A percentile compares a stretch with the other conserved stretches of the same genome.
Conservation (phyloP, 208 protist species). For the Porcisia deanei region DNA sequence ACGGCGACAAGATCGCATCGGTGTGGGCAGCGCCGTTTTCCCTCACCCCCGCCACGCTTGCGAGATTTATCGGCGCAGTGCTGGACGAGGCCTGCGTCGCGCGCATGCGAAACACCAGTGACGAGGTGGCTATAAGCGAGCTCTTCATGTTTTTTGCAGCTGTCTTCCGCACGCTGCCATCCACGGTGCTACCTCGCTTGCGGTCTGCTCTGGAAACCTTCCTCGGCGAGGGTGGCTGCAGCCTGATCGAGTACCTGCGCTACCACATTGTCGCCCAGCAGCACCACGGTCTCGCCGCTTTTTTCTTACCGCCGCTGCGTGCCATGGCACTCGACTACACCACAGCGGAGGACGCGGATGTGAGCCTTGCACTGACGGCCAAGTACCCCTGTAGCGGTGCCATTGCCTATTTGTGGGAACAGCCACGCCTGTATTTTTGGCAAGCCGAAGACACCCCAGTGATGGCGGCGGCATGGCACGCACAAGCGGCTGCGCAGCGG, state of each 20-base stretch:
- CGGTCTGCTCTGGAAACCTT: constrained; percentile 24
- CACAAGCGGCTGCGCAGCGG: constrained; percentile 22
- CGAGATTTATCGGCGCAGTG: constrained; percentile 11
- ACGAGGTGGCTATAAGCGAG: constrained; percentile 38
- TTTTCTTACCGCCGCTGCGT: constrained; percentile 67
- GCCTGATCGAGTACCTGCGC: constrained; percentile 34
- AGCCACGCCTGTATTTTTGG: constrained; percentile 55
- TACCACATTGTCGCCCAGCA: constrained; percentile 43
- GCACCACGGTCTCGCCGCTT: constrained; percentile 50
- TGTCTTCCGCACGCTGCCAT: constrained; percentile 29
- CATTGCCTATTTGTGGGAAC: constrained; percentile 57
- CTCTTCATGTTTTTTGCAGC: constrained; percentile 59
- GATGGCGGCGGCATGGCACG: constrained; percentile 42
- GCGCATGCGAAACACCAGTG: constrained; percentile 1
- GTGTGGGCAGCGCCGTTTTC: not conserved
- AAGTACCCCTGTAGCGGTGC: constrained; percentile 28
- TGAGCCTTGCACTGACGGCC: constrained; percentile 35
- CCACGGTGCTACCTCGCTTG: constrained; percentile 25
- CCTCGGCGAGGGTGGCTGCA: constrained; percentile 30
- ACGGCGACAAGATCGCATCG: not conserved
- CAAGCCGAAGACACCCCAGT: constrained; percentile 32
- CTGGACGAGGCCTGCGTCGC: constrained; percentile 18
- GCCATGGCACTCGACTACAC: constrained; percentile 71
- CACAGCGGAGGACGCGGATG: constrained; percentile 30
- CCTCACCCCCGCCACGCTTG: constrained; percentile 7